Percentiles rank a stretch among this genome's conserved stretches.
phyloP scores from a whole-genome alignment of 1,284 basidiomycete species.

The Testicularia cyperi region DNA sequence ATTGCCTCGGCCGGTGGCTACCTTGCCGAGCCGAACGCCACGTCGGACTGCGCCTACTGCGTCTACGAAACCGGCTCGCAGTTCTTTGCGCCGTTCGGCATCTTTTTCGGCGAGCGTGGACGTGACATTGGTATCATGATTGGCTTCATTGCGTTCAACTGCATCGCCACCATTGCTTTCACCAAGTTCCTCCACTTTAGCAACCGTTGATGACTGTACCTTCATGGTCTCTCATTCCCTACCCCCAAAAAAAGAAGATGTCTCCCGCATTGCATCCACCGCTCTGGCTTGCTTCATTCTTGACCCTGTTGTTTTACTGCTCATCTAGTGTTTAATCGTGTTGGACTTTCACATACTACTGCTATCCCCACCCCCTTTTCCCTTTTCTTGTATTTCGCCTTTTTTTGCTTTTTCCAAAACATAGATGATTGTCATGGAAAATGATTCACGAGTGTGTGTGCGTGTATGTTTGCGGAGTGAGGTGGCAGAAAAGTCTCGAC shows the following conservation, averaged over 20 bases:
- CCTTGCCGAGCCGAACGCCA: conserved; percentile 72
- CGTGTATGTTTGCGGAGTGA: no score
- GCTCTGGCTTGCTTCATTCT: no score
- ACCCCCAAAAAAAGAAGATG: background rate
- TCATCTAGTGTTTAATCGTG: no score
- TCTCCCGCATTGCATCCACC: no score
- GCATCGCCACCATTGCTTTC: conserved; percentile 21
- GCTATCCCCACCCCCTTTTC: no score
- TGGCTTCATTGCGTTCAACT: conserved; percentile 46
- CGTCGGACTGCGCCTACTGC: conserved; percentile 71
- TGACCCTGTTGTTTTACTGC: no score
- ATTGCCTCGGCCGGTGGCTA: conserved; percentile 73
- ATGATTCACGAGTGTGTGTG: no score
- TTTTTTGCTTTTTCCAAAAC: no score
- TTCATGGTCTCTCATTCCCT: background rate
- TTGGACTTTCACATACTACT: no score
- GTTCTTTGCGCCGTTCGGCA: conserved; percentile 72
- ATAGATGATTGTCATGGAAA: no score
- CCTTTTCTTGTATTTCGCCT: no score
- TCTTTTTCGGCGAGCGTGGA: conserved; percentile 64
- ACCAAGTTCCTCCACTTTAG: conserved; percentile 42
- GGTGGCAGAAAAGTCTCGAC: no score
- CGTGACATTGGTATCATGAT: conserved; percentile 46
- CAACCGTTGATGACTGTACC: conserved; percentile 18
- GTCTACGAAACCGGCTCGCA: conserved; percentile 71